Evolutionary conservation across 139 green algal genomes (phyloP), one percentile per base, ranked within the genome.

Genomic region (Volvox reticuliferus): DNA sequence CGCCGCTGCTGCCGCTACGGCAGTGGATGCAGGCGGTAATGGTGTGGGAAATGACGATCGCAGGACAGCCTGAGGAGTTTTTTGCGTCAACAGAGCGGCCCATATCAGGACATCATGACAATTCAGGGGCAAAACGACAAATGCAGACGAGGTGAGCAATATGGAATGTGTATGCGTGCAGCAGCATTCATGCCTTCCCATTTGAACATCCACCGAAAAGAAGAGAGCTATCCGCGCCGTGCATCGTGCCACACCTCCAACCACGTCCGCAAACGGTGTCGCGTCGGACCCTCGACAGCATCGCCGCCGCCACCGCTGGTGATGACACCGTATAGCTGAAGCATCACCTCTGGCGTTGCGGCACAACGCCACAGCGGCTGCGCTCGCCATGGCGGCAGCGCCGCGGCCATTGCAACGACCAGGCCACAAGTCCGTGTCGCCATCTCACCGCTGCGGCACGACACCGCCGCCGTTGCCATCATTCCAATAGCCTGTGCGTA

Each of bases 391-490:
- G 73, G 55, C 71, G 86, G 86, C 86, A 90, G 44, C 44, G 50
- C 86, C 69, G 86, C 30, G 69, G 86, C 86, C 71, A 90, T 22
- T 55, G 71, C 55, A 44, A 75, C n/a, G 71, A 81, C 5, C 50
- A 83, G 50, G 24, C 73, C 35, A 65, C 86, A 90, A 33, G 24
- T 61, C 71, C 13, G 26, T 55, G 73, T 55, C 30, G 86, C 86
- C 86, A 90, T 73, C 13, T 36, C 71, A n/a, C 19, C 50, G 73
- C 30, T 63, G 50, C 73, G 26, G 30, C 32, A 16, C 30, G 32
- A 22, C n/a, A 26, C 37, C 50, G 86, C 86, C 86, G 86, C 73
- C 71, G 86, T 55, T 50, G 50, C 73, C 86, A 90, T 73, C 21
- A 19, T 26, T 9, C 19, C 35, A 0, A 80, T 1, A 9, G 77